Base-by-base conservation (phyloP, 805 yeast genomes). In the Sungouiozyma ichnusensis region DNA sequence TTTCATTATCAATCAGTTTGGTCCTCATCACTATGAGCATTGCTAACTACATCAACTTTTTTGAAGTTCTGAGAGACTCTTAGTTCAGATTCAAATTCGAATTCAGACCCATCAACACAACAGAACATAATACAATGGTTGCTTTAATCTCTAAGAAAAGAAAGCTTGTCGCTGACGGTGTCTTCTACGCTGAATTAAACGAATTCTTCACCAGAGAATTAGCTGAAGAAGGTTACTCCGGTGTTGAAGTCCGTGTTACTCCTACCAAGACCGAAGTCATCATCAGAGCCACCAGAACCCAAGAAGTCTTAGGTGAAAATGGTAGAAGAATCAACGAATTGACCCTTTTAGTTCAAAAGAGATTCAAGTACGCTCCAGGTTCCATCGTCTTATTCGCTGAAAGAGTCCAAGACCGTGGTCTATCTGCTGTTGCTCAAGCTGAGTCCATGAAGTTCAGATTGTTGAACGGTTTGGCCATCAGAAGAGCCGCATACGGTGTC, bases 401-500 rank as follows among this genome's bases (percentile, higher is more conserved):
- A 81, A 85, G 96, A 76, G 95, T 92, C 64, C 95, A 87, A 77
- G 95, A 87, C 77, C 86, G 97, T 74, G 98, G 97, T 79, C 79
- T 92, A 60, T 90, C 97, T 54, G 97, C 98, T 64, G 95, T 94
- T 65, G 95, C 97, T 63, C 98, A 92, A 79, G 95, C 97, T 70
- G 98, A 92, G 80, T 92, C 96, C 63, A 80, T 92, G 71, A 87
- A 87, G 73, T 84, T 88, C 87, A 92, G 92, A 79, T 81, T 92
- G 64, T 84, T 92, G 68, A 84, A 83, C 76, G 98, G 98, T 79
- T 82, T 92, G 68, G 95, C 97, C 67, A 87, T 92, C 78, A 87
- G 98, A 80, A 86, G 98, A 79, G 98, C 98, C 63, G 97, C 97
- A 65, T 92, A 92, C 86, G 97, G 97, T 86, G 97, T 92, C 62